phyloP scores from a whole-genome alignment of 306 rosid genomes.

The Malus fusca region DNA sequence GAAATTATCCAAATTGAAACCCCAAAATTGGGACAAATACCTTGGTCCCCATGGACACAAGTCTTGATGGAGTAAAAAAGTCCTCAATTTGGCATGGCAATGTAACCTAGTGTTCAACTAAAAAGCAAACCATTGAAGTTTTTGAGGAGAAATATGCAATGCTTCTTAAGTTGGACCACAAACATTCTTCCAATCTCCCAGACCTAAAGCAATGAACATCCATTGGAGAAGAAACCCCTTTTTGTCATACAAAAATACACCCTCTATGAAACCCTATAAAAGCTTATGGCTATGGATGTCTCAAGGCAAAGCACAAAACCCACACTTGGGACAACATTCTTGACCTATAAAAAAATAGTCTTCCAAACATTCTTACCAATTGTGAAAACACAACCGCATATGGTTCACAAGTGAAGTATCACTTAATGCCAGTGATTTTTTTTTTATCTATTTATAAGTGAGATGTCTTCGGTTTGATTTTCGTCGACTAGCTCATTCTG shows the following conservation, averaged over 20 bases:
- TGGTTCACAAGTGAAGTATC: neutral
- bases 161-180: constrained; percentile 25
- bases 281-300: neutral
- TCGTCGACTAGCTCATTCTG: too few relatives aligned
- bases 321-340: constrained; percentile 1
- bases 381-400: constrained; percentile 8
- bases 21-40: constrained; percentile 17
- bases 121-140: constrained; percentile 17
- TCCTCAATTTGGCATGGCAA: constrained; percentile 19
- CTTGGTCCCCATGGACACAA: constrained; percentile 25
- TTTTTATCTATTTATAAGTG: too few relatives aligned
- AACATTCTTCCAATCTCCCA: constrained; percentile 16
- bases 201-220: constrained; percentile 20
- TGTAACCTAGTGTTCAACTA: constrained; percentile 14
- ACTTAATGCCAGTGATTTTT: neutral
- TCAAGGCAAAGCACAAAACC: constrained; percentile 10
- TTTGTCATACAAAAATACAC: neutral
- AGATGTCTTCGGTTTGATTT: fast-evolving
- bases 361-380: constrained; percentile 25
- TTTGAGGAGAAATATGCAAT: constrained; percentile 20
- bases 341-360: neutral
- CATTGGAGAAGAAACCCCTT: neutral
- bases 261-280: constrained; percentile 6
- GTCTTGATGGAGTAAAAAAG: constrained; percentile 19
- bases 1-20: constrained; percentile 8